These are phyloP conservation scores for Nannizziopsis arthrosporioides DNA, from an alignment of 2,329 filamentous ascomycete species.

Conservation along the genomic window DNA sequence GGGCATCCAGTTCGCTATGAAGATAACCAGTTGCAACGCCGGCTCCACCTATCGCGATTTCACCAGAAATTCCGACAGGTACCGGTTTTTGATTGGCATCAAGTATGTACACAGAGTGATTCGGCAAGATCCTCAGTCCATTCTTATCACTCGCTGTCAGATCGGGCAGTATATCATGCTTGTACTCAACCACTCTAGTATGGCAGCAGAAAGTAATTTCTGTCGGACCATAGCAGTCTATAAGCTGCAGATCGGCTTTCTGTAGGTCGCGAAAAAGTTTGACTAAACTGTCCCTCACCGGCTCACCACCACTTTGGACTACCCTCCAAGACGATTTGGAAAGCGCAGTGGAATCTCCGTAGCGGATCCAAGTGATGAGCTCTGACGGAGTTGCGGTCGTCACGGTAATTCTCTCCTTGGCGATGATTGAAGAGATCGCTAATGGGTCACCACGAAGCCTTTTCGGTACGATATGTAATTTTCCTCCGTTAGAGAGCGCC, in stretches of 20 bases:
- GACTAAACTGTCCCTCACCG: conserved; percentile 7
- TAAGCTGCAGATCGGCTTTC: conserved; percentile 10
- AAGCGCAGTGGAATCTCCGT: conserved; percentile 14
- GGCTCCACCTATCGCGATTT: not conserved
- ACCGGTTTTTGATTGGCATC: not conserved
- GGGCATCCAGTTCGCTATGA: no score
- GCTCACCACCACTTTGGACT: conserved; percentile 18
- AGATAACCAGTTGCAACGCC: not conserved
- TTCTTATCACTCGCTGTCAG: no score
- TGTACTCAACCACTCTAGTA: no score
- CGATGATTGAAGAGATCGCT: conserved; percentile 15
- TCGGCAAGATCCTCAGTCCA: no score
- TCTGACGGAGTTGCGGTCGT: conserved; percentile 19
- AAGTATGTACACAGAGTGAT: no score
- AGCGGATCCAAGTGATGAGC: conserved; percentile 15
- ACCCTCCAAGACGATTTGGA: conserved; percentile 14
- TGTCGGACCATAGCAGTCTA: conserved; percentile 17
- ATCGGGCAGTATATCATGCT: not conserved
- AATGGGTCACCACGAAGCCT: conserved; percentile 17
- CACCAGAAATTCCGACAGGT: not conserved
- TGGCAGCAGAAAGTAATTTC: conserved; percentile 17
- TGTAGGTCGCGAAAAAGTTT: conserved; percentile 13
- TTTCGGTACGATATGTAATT: conserved; percentile 14
- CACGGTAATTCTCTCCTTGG: conserved; percentile 15
- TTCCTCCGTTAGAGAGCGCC: conserved; percentile 16